Percentiles rank a stretch among this genome's conserved stretches.
Conservation (phyloP, 2,329 filamentous ascomycete species). For the Didymella arachidicola region DNA sequence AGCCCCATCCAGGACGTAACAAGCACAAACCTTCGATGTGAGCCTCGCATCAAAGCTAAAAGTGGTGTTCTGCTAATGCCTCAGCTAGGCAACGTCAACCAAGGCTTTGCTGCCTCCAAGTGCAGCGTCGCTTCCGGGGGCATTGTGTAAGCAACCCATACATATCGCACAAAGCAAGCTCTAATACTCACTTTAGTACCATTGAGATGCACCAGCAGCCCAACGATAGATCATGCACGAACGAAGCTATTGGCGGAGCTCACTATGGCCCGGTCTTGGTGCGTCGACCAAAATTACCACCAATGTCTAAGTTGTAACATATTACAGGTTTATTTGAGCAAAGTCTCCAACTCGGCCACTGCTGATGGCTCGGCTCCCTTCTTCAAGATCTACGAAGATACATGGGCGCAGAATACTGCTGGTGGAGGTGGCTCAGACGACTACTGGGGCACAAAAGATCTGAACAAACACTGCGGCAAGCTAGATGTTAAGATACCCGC, state of each 20-base stretch:
- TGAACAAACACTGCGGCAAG: constrained; percentile 57
- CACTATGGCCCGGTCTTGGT: constrained; percentile 62
- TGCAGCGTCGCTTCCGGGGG: constrained; percentile 59
- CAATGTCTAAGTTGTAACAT: neutral
- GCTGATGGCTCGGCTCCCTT: constrained; percentile 60
- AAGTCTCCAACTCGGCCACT: constrained; percentile 57
- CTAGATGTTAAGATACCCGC: constrained; percentile 62
- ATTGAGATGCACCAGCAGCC: constrained; percentile 58
- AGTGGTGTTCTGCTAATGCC: neutral
- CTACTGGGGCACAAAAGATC: constrained; percentile 59
- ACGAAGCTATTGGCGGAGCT: constrained; percentile 46
- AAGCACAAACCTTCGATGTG: constrained; percentile 61
- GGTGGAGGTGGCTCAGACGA: constrained; percentile 53
- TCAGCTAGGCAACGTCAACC: constrained; percentile 35
- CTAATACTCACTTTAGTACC: constrained; percentile 29
- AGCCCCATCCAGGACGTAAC: constrained; percentile 57
- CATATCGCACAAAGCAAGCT: neutral
- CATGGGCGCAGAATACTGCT: constrained; percentile 57
- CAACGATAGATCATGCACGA: constrained; percentile 62
- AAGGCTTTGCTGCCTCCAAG: constrained; percentile 46
- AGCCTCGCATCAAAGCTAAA: neutral
- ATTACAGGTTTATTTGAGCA: constrained; percentile 51
- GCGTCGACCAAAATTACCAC: neutral
- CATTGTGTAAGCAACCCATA: constrained; percentile 33
- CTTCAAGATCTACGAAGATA: constrained; percentile 67